phyloP scores from a whole-genome alignment of 2,329 filamentous ascomycete species.

The Xylaria sp. region DNA sequence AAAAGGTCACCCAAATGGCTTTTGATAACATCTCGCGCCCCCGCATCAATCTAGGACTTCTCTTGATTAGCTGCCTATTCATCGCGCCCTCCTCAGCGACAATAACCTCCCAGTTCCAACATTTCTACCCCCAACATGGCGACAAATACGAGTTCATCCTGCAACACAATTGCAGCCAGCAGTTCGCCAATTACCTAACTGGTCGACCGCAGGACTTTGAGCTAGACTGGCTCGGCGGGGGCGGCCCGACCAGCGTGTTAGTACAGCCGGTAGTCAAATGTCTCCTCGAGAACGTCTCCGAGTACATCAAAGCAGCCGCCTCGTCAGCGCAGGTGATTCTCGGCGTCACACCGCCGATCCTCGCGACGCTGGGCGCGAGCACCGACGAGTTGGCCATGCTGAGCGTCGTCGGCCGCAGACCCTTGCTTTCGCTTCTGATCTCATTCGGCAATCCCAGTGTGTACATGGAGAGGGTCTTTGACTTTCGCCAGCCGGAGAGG shows the following conservation, averaged over 20 bases:
- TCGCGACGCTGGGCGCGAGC: conserved; percentile 29
- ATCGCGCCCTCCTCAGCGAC: conserved; percentile 4
- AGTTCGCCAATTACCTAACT: conserved; percentile 32
- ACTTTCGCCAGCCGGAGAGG: conserved; percentile 25
- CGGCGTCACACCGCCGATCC: conserved; percentile 32
- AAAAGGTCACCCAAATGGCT: conserved; percentile 1
- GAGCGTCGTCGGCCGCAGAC: conserved; percentile 28
- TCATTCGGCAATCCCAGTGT: conserved; percentile 31
- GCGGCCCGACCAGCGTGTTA: conserved; percentile 17
- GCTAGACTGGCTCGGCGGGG: conserved; percentile 30
- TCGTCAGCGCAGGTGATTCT: conserved; percentile 35
- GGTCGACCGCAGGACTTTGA: conserved; percentile 26
- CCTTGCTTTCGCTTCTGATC: conserved; percentile 30
- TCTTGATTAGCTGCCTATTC: conserved; percentile 4
- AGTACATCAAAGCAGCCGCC: conserved; percentile 34
- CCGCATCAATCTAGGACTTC: neutral
- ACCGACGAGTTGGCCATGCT: conserved; percentile 34
- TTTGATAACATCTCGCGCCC: neutral
- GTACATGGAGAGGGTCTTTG: conserved; percentile 30
- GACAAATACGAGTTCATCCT: conserved; percentile 27
- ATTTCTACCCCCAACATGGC: conserved; percentile 32
- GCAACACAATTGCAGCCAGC: conserved; percentile 28
- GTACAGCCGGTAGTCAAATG: conserved; percentile 31
- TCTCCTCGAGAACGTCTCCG: conserved; percentile 29
- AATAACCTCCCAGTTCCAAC: conserved; percentile 29